Evolutionary conservation across 345 rosid genomes (phyloP), one percentile per base, ranked within the genome.

Genomic region (Gossypium ekmanianum): DNA sequence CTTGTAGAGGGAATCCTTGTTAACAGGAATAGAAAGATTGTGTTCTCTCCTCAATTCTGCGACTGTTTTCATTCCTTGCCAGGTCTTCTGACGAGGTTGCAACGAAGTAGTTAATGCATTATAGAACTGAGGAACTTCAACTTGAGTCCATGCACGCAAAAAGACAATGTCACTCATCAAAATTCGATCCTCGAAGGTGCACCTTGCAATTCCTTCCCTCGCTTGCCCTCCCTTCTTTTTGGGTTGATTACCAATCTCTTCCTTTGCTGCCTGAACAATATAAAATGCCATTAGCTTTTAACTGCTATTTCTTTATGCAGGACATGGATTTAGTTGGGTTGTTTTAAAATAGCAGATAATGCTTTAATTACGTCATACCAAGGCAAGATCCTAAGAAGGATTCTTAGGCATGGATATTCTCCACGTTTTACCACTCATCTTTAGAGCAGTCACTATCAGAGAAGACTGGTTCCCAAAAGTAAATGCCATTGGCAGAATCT

Each of bases 171-270:
- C 99, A 20, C 98, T 87, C 93, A 92, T 93, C 78, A 87, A 80
- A 72, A 93, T 93, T 79, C 81, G 84, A 85, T 95, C 99, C 92
- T 95, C 99, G 84, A 95, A 95, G 70, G 92, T 93, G 84, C 99
- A 95, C 82, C 99, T 87, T 9, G 89, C 98, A 76, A 90, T 87
- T 72, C 99, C 98, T 77, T 91, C 97, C 82, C 85, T 80, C 45
- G 83, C 71, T 74, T 79, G 87, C 71, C 89, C 95, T 27, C 91
- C 92, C 81, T 86, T 88, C 75, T 71, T 89, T 67, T 82, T 87
- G 0, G 96, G 89, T 20, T 81, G 81, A 81, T 91, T 89, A 6
- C 92, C 97, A 3, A 92, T 79, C 84, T 90, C 95, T 75, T 89
- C 91, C 81, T 91, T 91, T 10, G 88, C 96, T 77, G 87, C 99